A percentile compares a stretch with the other conserved stretches of the same genome.
Evolutionary conservation across 2,329 filamentous ascomycete species (phyloP).

Genomic region (Cephalotrichum gorgonifer): DNA sequence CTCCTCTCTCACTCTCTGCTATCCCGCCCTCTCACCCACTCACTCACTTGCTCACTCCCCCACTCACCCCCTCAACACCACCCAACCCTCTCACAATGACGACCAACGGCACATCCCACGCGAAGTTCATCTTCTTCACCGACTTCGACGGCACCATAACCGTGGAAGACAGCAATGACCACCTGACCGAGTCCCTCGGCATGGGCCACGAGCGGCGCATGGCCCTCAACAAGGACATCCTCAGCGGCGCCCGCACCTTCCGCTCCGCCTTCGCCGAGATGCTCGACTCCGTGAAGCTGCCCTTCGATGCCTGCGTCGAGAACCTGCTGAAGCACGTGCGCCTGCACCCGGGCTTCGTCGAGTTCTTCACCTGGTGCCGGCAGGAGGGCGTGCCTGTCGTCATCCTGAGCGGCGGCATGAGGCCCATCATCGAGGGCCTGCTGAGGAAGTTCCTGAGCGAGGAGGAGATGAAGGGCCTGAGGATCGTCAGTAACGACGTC

Average conservation of each 20-base stretch:
- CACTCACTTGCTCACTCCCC: neutral
- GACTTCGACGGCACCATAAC: conserved; percentile 98
- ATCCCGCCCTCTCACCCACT: neutral
- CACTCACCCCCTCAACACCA: neutral
- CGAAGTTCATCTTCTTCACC: conserved; percentile 95
- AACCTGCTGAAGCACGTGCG: conserved; percentile 73
- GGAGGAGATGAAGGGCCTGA: conserved; percentile 63
- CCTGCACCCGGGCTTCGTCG: conserved; percentile 78
- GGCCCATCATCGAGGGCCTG: conserved; percentile 77
- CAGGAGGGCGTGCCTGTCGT: conserved; percentile 83
- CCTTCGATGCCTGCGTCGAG: conserved; percentile 73
- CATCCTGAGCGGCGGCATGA: conserved; percentile 86
- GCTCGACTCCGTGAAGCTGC: conserved; percentile 76
- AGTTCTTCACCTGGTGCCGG: conserved; percentile 77
- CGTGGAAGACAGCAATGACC: conserved; percentile 54
- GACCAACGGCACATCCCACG: neutral
- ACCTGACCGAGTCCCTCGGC: conserved; percentile 83
- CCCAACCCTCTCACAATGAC: neutral
- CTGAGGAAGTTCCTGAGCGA: conserved; percentile 70
- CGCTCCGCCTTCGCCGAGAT: conserved; percentile 82
- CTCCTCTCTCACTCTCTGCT: neutral
- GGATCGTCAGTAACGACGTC: conserved; percentile 86
- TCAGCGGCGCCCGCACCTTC: conserved; percentile 62
- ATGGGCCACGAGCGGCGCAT: conserved; percentile 64
- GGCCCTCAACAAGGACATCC: conserved; percentile 65